Evolutionary conservation across 2,329 filamentous ascomycete species (phyloP).

Genomic region (Camillea tinctor): DNA sequence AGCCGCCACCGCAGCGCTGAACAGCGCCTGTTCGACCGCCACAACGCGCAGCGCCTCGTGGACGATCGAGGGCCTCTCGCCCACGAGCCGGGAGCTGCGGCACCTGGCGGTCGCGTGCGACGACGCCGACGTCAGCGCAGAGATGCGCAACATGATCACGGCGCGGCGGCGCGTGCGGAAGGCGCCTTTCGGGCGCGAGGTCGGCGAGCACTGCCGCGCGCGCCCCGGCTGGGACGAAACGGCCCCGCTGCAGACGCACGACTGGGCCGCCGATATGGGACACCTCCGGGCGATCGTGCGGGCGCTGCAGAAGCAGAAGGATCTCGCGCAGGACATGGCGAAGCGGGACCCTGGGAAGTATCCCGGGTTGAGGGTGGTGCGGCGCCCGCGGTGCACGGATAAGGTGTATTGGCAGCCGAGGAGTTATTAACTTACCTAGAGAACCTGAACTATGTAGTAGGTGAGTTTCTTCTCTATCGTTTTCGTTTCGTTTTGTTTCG

Average conservation of each 20-base stretch:
- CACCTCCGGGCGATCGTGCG: slow-evolving; percentile 3
- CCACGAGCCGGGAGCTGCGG: slow-evolving; percentile 10
- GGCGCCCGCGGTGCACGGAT: slow-evolving; percentile 3
- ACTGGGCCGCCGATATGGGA: slow-evolving; percentile 1
- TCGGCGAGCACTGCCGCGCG: slow-evolving; percentile 1
- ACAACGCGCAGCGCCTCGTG: slow-evolving; percentile 8
- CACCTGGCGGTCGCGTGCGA: neutral
- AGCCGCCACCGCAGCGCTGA: slow-evolving; percentile 7
- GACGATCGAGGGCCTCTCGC: slow-evolving; percentile 5
- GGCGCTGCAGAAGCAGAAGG: slow-evolving; percentile 15
- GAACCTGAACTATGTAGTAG: neutral
- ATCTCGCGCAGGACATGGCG: slow-evolving; percentile 6
- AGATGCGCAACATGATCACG: slow-evolving; percentile 18
- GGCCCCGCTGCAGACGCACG: neutral
- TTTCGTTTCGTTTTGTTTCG: too few relatives aligned
- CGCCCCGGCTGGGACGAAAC: slow-evolving; percentile 10
- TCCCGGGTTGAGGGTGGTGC: slow-evolving; percentile 6
- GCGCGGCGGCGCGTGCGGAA: slow-evolving; percentile 19
- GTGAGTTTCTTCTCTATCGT: too few relatives aligned
- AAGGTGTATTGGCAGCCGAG: slow-evolving; percentile 14
- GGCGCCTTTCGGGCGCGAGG: slow-evolving; percentile 8
- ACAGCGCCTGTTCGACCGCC: slow-evolving; percentile 11
- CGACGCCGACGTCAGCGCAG: neutral
- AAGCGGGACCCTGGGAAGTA: slow-evolving; percentile 3
- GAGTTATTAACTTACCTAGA: neutral